Evolutionary conservation across 306 rosid genomes (phyloP), one percentile per base, ranked within the genome.

Genomic region (Trifolium pratense): DNA sequence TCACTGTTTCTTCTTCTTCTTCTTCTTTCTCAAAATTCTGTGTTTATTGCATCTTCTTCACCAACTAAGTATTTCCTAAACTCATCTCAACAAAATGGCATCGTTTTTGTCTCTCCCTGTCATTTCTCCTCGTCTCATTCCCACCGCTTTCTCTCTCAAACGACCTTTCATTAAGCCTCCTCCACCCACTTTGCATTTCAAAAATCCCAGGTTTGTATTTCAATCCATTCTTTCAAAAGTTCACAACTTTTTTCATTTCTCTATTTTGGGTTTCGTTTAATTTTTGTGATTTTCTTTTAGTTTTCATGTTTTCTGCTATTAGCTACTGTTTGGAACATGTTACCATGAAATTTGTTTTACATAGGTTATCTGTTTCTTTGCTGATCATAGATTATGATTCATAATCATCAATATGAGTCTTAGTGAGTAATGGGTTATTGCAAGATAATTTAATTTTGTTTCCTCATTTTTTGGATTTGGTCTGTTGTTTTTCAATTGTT

Each of bases 81-180:
- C 15, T 23, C 18, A 58, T 4, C 64, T n/a, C 10, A 10, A 10
- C 66, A 26, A 56, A 61, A 93, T 93, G 98, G 83, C 89, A 78
- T 89, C 97, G 74, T 70, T 93, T 84, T 69, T 77, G 42, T 25
- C 71, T 78, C 37, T 83, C n/a, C 81, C 87, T 25, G 75, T 86
- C 32, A 45, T 85, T 59, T 81, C 86, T 21, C 37, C 82, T 17
- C 84, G 87, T 34, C 76, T 87, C 60, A 49, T 49, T 75, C 70
- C 84, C 49, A 3, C 42, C 21, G 74, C 77, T 25, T 70, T 75
- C 66, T 49, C 84, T 66, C 75, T 78, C 60, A 69, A 42, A 32
- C 78, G 68, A 60, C 81, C 86, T 12, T 56, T 79, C 73, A 49
- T 78, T 37, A 80, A 75, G 25, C 1, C 84, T 43, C 1, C 84